Percentiles rank a stretch among this genome's conserved stretches.
Evolutionary conservation across 768 basidiomycete species (phyloP).

Genomic region (Grammothele lineata): DNA sequence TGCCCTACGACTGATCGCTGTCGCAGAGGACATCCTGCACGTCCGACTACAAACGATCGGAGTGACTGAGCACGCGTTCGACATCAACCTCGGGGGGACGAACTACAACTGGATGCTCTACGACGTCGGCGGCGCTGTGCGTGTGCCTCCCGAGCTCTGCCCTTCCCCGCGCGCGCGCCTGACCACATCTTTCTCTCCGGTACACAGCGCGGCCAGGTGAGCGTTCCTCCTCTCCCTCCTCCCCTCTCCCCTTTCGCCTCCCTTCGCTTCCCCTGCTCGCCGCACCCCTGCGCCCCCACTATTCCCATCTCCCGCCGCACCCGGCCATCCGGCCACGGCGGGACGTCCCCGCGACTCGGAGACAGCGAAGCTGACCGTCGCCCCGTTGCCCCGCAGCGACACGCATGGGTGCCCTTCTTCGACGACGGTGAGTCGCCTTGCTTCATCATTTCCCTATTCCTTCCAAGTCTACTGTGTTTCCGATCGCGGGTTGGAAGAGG

Average conservation of each 20-base stretch:
- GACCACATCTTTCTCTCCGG: background rate
- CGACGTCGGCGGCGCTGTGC: conserved; percentile 80
- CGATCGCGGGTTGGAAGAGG: too few species aligned
- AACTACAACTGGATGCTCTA: conserved; percentile 75
- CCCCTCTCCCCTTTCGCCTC: background rate
- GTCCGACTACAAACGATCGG: conserved; percentile 80
- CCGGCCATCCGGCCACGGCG: too few species aligned
- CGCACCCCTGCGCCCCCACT: too few species aligned
- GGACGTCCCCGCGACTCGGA: too few species aligned
- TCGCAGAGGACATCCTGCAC: conserved; percentile 68
- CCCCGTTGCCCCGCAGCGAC: conserved; percentile 50
- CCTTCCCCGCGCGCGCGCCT: background rate
- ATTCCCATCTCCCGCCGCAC: too few species aligned
- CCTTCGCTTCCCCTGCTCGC: too few species aligned
- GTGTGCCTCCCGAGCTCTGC: conserved; percentile 25
- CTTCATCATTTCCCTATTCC: background rate
- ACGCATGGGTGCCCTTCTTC: conserved; percentile 81
- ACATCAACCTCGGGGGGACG: conserved; percentile 57
- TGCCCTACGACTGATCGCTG: conserved; percentile 2
- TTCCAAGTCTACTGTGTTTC: background rate
- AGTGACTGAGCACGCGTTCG: conserved; percentile 72
- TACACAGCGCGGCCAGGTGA: conserved; percentile 57
- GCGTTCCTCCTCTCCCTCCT: too few species aligned
- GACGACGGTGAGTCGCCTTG: conserved; percentile 59
- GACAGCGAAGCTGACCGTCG: background rate